Conservation (phyloP, 176 grass and related monocot species). For the Aechmea fasciata region DNA sequence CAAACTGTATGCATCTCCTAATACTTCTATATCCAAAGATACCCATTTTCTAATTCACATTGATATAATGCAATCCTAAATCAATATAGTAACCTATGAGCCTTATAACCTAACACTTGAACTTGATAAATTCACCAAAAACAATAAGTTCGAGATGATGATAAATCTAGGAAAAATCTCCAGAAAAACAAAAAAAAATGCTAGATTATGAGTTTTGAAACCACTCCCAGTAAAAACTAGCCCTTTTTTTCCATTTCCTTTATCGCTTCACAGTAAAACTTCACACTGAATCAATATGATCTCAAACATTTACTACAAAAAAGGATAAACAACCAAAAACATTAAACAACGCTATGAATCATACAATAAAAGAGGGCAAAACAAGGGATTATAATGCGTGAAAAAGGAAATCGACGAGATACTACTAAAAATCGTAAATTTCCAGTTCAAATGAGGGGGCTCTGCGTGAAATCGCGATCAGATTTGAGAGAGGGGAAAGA, state of each 20-base stretch:
- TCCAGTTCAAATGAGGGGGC: not conserved
- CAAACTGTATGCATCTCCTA: not conserved
- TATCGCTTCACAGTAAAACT: not conserved
- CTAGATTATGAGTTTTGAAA: not conserved
- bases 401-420: not conserved
- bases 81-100: not conserved
- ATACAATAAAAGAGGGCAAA: too few relatives aligned
- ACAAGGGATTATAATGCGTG: too few relatives aligned
- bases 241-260: not conserved
- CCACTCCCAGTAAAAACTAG: not conserved
- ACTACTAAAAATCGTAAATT: not conserved
- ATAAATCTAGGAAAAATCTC: too few relatives aligned
- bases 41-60: not conserved
- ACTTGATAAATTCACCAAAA: not conserved
- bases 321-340: not conserved
- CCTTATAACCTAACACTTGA: not conserved
- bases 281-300: not conserved
- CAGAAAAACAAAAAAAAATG: too few relatives aligned
- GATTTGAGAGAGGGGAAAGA: not conserved
- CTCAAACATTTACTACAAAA: not conserved
- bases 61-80: not conserved
- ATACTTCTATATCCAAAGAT: not conserved
- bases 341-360: too few relatives aligned
- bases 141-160: too few relatives aligned
- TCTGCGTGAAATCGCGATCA: too few relatives aligned